Evolutionary conservation across 2,329 filamentous ascomycete species (phyloP), one percentile per base, ranked within the genome.

Genomic region (Erysiphe neolycopersici): DNA sequence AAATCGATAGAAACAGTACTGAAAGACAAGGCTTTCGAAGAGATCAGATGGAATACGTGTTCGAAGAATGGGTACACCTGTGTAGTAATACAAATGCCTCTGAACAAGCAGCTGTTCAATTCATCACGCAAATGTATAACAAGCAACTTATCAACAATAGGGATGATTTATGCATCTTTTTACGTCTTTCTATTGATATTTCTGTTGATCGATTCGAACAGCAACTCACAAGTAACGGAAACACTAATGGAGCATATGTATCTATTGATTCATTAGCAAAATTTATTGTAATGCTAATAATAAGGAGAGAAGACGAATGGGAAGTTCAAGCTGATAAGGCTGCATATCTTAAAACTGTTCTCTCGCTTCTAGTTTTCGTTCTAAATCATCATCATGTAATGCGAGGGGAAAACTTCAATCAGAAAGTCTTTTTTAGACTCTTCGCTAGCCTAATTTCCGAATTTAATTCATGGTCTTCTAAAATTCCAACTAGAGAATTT

Each of bases 21-120:
- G 71, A 76, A 45, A 67, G 72, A 42, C 60, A 64, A 14, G 58
- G 62, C 35, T 65, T 71, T 30, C 76, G 76, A 51, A 73, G 76
- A 48, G 82, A 92, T 48, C 83, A 94, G 58, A 73, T 92, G 61
- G 83, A 91, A 52, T 95, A 98, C 56, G 69, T 94, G 17, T 94
- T 98, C 54, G 84, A 87, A 38, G 89, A 98, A 61, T 98, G 89
- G 89, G 71, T 87, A 26, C 75, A 78, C 47, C 69, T 94, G 8
- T 78, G 69, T 61, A 79, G 79, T 58, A 81, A 83, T 52, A 69
- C 74, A n/a, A 73, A 76, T 50, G 73, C 77, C 4, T 75, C 77
- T 4, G 78, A 83, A 48, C 79, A 78, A 54, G 71, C 76, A 0
- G 66, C 75, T 44, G 63, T 69, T 5, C 71, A 80, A 1, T 95